Conservation (phyloP, 257 asterid genomes). For the Scutellaria galericulata region DNA sequence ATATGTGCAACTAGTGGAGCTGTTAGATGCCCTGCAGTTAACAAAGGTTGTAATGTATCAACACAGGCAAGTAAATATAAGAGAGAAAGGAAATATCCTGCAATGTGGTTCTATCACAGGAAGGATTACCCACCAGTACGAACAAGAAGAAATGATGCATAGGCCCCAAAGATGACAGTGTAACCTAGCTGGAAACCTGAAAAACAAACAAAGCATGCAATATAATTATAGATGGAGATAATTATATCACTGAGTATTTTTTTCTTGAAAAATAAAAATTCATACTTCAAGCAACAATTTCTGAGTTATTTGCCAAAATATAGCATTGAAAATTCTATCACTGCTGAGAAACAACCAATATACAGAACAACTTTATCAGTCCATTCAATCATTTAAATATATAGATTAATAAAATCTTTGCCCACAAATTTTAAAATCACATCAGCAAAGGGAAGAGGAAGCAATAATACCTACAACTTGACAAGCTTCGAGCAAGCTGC, state of each 20-base stretch:
- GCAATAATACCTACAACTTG: slow-evolving; percentile 69
- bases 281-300: not conserved
- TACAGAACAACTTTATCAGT: not conserved
- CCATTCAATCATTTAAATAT: slow-evolving; percentile 9
- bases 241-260: not conserved
- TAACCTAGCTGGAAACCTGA: slow-evolving; percentile 95
- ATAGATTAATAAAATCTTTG: slow-evolving; percentile 2
- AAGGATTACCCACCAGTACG: slow-evolving; percentile 76
- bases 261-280: slow-evolving; percentile 21
- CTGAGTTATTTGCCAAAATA: not conserved
- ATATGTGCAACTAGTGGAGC: slow-evolving; percentile 91
- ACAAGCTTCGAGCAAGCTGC: slow-evolving; percentile 69
- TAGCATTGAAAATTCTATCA: slow-evolving; percentile 8
- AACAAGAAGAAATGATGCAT: slow-evolving; percentile 83
- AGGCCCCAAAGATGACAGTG: slow-evolving; percentile 90
- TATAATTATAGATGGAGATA: not conserved
- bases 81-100: not conserved
- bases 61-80: slow-evolving; percentile 24
- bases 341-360: slow-evolving; percentile 18
- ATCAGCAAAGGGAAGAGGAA: slow-evolving; percentile 32
- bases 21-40: slow-evolving; percentile 68
- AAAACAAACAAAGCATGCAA: slow-evolving; percentile 33
- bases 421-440: not conserved
- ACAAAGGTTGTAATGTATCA: slow-evolving; percentile 16
- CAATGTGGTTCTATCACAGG: slow-evolving; percentile 16